These are phyloP conservation scores for Kodamaea sp. DNA, from an alignment of 1,139 yeast genomes.

Conservation along the genomic window DNA sequence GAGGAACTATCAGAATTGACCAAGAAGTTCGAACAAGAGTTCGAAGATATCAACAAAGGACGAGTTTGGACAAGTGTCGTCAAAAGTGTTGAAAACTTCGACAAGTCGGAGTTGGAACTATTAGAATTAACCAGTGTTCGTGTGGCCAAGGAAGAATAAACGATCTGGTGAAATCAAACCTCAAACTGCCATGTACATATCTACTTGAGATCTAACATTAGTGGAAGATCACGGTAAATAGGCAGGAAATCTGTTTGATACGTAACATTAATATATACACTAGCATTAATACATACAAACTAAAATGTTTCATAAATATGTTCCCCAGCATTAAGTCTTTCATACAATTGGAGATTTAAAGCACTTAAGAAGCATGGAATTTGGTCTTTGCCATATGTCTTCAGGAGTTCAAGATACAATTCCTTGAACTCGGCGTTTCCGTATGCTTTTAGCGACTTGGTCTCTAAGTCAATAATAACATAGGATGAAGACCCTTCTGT, in stretches of 20 bases:
- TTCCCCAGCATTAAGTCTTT: too few relatives aligned
- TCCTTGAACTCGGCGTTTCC: conserved; percentile 47
- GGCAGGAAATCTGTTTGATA: too few relatives aligned
- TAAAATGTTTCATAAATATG: too few relatives aligned
- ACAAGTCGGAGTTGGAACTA: conserved; percentile 36
- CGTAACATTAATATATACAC: too few relatives aligned
- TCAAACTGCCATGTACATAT: too few relatives aligned
- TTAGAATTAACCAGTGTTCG: conserved; percentile 20
- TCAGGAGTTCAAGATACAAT: conserved; percentile 57
- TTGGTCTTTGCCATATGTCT: conserved; percentile 69
- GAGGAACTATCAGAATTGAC: conserved; percentile 22
- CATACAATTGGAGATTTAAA: conserved; percentile 56
- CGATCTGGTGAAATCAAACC: too few relatives aligned
- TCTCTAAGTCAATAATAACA: conserved; percentile 39
- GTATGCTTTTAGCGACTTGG: conserved; percentile 41
- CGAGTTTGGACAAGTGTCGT: conserved; percentile 51
- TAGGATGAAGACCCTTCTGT: conserved; percentile 26
- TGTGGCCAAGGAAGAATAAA: too few relatives aligned
- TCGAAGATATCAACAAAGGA: conserved; percentile 61
- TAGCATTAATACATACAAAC: too few relatives aligned
- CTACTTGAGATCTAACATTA: too few relatives aligned
- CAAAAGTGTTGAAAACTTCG: conserved; percentile 46
- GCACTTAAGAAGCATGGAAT: conserved; percentile 83
- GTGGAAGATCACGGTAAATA: too few relatives aligned
- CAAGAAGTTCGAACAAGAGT: conserved; percentile 25